Evolutionary conservation across 2,329 filamentous ascomycete species (phyloP).

Genomic region (Fusarium sp.): DNA sequence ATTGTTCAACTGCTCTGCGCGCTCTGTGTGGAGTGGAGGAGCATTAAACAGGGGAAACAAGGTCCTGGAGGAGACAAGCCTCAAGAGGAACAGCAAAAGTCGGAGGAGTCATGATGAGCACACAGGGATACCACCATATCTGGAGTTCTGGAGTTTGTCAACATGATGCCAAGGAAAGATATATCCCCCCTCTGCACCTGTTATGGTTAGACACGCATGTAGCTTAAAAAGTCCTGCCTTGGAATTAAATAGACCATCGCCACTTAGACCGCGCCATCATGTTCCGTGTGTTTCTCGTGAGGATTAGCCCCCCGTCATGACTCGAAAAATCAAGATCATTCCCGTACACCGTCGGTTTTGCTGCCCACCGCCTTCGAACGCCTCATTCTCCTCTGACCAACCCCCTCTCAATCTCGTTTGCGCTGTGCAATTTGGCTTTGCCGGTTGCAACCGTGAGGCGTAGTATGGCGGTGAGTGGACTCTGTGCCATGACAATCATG

Average conservation of each 20-base stretch:
- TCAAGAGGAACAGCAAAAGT: constrained; percentile 9
- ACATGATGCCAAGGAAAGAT: neutral
- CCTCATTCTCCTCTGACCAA: neutral
- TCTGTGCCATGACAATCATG: constrained; percentile 34
- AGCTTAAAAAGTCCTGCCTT: neutral
- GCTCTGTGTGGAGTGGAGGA: constrained; percentile 70
- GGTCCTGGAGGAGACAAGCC: constrained; percentile 4
- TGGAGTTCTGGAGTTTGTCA: neutral
- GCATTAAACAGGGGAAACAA: constrained; percentile 62
- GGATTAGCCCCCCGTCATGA: constrained; percentile 1
- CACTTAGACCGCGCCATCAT: neutral
- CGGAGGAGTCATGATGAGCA: constrained; percentile 25
- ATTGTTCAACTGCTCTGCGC: constrained; percentile 64
- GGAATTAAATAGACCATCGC: neutral
- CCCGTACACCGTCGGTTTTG: neutral
- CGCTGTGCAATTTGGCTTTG: neutral
- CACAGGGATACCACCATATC: neutral
- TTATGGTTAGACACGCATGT: neutral
- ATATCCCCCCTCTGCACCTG: neutral
- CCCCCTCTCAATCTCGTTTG: neutral
- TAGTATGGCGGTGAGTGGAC: constrained; percentile 33
- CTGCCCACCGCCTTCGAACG: neutral
- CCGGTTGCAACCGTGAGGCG: constrained; percentile 20
- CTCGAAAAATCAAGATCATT: constrained; percentile 11
- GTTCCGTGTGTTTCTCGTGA: neutral